Evolutionary conservation across 139 green algal species (phyloP), one percentile per base, ranked within the genome.

Genomic region (Chlorella ohadii): DNA sequence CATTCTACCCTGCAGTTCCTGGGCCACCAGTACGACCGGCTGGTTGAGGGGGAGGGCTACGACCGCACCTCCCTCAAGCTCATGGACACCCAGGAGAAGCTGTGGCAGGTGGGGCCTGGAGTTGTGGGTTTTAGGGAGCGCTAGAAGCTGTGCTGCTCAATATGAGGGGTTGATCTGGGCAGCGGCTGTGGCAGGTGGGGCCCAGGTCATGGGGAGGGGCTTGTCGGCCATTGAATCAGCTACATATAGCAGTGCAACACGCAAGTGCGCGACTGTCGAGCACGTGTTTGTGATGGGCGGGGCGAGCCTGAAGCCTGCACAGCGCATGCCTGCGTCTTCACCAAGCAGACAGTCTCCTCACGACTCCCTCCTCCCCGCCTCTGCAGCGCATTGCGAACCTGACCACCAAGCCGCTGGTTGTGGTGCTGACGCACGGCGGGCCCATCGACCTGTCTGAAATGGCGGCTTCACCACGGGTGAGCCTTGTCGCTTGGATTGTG

Each of bases 381-480:
- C 27, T 23, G 39, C 70, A 77, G 70, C 27, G 31, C 0, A n/a
- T 77, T 16, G 70, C 70, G 1, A 59, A 56, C 39, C 39, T 38
- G 39, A 77, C 70, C 70, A 77, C 39, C 70, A 77, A 77, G 70
- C 70, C 70, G 9, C 70, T 77, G 39, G 27, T 77, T 1, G 41
- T 77, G 41, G 70, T 77, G 27, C 41, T 77, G 39, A 56, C 27
- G 33, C 70, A 77, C 39, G 70, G 39, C 4, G 70, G 70, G 0
- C 70, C 70, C 39, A n/a, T 77, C 12, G 70, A 77, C 70, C 5
- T 77, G 25, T 38, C 27, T n/a, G 9, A 16, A 11, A 77, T 77
- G 70, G 33, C 38, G 25, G 70, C 39, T 22, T 77, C 70, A 0
- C 70, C 39, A 11, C 23, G 70, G 25, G 41, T 59, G 51, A 59